Evolutionary conservation across 169 alveolate species (phyloP).

Genomic region (Plasmodium falciparum): DNA sequence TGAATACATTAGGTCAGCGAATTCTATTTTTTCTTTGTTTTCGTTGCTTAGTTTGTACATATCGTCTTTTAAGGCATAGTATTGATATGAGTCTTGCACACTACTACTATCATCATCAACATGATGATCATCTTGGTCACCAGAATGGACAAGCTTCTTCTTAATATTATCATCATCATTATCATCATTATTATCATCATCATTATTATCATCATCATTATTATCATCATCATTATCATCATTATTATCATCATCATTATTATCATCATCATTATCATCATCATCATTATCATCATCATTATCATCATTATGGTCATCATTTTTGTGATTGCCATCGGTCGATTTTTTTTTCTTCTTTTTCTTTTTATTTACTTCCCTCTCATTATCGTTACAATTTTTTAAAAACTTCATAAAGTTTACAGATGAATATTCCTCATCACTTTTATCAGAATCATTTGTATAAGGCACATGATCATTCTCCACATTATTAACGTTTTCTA

Average conservation of each 20-base stretch:
- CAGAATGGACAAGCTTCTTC: neutral
- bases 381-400: slow-evolving; percentile 19
- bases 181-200: neutral
- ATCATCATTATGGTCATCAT: too few species aligned
- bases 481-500: neutral
- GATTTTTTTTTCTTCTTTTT: neutral
- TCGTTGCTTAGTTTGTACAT: slow-evolving; percentile 36
- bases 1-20: slow-evolving; percentile 13
- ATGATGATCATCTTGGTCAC: neutral
- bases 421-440: slow-evolving; percentile 4
- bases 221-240: neutral
- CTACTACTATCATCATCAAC: neutral
- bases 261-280: neutral
- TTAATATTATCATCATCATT: neutral
- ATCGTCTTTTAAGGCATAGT: slow-evolving; percentile 26
- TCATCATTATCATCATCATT: neutral
- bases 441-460: neutral
- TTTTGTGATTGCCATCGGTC: neutral
- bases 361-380: neutral
- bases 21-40: slow-evolving; percentile 15
- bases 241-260: neutral
- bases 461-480: neutral
- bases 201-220: neutral
- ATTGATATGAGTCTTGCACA: neutral
- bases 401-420: slow-evolving; percentile 33